Evolutionary conservation across 2,329 filamentous ascomycete genomes (phyloP), one percentile per base, ranked within the genome.

Genomic region (Bipolaris oryzae): DNA sequence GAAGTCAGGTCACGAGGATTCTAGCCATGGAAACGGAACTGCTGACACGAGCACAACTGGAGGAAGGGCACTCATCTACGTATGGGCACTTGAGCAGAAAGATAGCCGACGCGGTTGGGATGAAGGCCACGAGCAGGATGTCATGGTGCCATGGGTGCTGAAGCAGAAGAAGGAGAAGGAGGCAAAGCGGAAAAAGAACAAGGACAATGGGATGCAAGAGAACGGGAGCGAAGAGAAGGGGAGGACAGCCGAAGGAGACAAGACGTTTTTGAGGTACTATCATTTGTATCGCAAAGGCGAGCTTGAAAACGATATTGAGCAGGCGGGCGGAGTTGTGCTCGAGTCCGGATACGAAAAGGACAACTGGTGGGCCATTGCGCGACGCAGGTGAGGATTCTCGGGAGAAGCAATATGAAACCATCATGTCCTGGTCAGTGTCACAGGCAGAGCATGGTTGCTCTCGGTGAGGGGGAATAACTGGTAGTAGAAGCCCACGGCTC

Each of bases 131-230:
- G 85, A 89, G 64, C 94, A 98, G 80, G 95, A 99, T 79, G 87
- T 95, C 59, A 89, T 98, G 80, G 95, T 99, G 45, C 93, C 95
- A 13, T 99, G 95, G 95, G 92, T 98, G 21, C 85, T 93, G 77
- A 77, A 77, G 52, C 68, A 68, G 57, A 77, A 77, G 67, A 77
- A 74, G 56, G 67, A 70, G 53, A 74, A 71, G 48, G 59, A 56
- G 16, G 57, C 51, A n/a, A 68, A 63, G 43, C 49, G 53, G 47
- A 70, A 61, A 42, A 55, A 25, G 58, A 56, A 48, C 42, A 45
- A 43, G 20, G 47, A 52, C 5, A 41, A 13, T 3, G 16, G 47
- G 9, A 43, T 15, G 9, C 13, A 34, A 11, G 50, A 38, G 1
- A 25, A 50, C 11, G 50, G 70, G 72, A 47, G 65, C 57, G 45